phyloP scores from a whole-genome alignment of 352 stramenopile species.

The Paralagenidium karlingii region DNA sequence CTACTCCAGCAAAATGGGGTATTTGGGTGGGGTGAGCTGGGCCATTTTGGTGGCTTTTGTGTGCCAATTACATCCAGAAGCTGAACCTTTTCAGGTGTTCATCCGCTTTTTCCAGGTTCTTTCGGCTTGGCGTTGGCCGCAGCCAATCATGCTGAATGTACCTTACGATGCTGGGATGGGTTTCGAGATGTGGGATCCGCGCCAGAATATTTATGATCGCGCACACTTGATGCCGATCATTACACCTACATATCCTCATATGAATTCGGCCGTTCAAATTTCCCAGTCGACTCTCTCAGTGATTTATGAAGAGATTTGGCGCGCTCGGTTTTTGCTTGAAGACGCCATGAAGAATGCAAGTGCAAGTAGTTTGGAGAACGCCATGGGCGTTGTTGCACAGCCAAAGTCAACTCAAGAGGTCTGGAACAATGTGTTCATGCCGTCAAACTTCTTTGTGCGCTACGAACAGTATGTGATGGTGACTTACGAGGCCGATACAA shows the following conservation, averaged over 20 bases:
- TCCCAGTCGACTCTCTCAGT: slow-evolving; percentile 85
- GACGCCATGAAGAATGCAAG: slow-evolving; percentile 35
- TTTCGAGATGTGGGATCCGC: slow-evolving; percentile 84
- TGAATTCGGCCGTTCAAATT: slow-evolving; percentile 98
- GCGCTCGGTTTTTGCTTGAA: slow-evolving; percentile 54
- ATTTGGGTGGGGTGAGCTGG: slow-evolving; percentile 96
- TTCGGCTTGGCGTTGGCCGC: slow-evolving; percentile 73
- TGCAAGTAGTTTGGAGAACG: slow-evolving; percentile 17
- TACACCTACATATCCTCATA: slow-evolving; percentile 95
- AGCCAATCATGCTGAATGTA: slow-evolving; percentile 79
- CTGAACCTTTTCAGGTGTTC: slow-evolving; percentile 58
- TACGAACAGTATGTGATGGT: slow-evolving; percentile 71
- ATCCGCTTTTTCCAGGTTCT: slow-evolving; percentile 77
- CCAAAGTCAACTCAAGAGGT: slow-evolving; percentile 8
- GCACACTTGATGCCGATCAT: slow-evolving; percentile 97
- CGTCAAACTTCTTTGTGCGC: slow-evolving; percentile 75
- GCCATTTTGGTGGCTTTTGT: slow-evolving; percentile 96
- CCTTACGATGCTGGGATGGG: slow-evolving; percentile 65
- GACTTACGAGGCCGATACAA: slow-evolving; percentile 44
- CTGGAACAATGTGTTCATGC: slow-evolving; percentile 64
- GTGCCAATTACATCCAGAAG: slow-evolving; percentile 81
- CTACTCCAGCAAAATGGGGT: slow-evolving; percentile 95
- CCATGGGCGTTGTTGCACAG: slow-evolving; percentile 1
- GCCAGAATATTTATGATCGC: slow-evolving; percentile 73
- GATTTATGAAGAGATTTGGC: slow-evolving; percentile 88